Evolutionary conservation across 1,139 yeast species (phyloP), one percentile per base, ranked within the genome.

Genomic region (Nematodospora anomalae): DNA sequence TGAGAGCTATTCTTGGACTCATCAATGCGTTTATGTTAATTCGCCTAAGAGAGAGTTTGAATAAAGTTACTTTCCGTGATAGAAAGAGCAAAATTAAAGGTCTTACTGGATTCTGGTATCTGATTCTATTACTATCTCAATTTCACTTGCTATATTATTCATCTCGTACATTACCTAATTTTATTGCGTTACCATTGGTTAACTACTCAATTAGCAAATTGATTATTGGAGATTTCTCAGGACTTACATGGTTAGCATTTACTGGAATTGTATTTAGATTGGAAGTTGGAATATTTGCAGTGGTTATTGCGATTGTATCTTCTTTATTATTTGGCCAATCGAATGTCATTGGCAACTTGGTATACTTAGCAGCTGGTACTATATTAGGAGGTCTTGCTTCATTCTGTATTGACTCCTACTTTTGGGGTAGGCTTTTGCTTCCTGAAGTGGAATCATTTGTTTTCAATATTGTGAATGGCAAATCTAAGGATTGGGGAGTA

Each of bases 151-250:
- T 83, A 39, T 90, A 69, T 61, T 90, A 90, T 55, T 67, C 85
- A 5, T 74, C 95, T 3, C 71, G 97, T 46, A 80, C 95, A 0
- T 67, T 92, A 42, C 97, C 97, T 8, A 90, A 90, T 58, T 85
- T 88, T 58, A 62, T 90, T 27, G 95, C 88, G 0, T 66, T 90
- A 36, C 96, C 97, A 2, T 53, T 87, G 26, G 82, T 84, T 2
- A 76, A 76, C 40, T 52, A 62, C 36, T 82, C 85, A 0, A 47
- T 83, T 29, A 64, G 79, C 9, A 68, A 67, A 49, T 52, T 80
- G 11, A 50, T 87, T 12, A 49, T 51, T 20, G 86, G 82, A 6
- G 70, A 76, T 32, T 60, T 67, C 44, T 50, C 69, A 0, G 87
- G 89, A 0, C 57, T 88, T 28, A 57, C 74, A 0, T 57, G 85